Base-by-base conservation (phyloP, 192 early-diverging fungal species). In the Coemansia aciculifera region DNA sequence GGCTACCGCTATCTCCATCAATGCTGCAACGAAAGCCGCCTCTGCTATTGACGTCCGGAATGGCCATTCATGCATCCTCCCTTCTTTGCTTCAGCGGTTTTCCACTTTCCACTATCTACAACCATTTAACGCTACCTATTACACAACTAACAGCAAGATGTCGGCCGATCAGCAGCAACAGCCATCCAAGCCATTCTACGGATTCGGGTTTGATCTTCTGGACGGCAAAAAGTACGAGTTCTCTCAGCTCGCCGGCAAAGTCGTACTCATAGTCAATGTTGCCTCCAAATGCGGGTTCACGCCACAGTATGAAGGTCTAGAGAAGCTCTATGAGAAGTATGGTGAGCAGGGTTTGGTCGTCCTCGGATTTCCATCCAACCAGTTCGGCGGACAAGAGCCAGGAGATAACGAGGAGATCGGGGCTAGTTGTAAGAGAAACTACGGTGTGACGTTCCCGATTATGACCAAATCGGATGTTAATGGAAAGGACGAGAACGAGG, bases 241-340 rank as follows among this genome's bases (percentile, higher is more conserved):
- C 63, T 69, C 71, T 23, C 74, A 87, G 65, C 87, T 87, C 13
- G 61, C 86, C 69, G 87, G 85, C 85, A 92, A 95, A 78, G 90
- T 89, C 31, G 86, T 93, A 23, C 85, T 98, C 38, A 77, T 96
- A 37, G 93, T 95, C 73, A 98, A 98, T 78, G 90, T 93, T 12
- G 95, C 94, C 27, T 93, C 91, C 64, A 87, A 93, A 83, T 97
- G 95, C 81, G 94, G 94, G 10, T 92, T 92, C 73, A 93, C 93
- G 37, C 76, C 82, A 7, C 93, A 95, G 77, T 93, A 93, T 82
- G 72, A 77, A 31, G 89, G 85, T 15, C 84, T 94, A 17, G 86
- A 92, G 74, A 70, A 86, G 56, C 76, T 94, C 59, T 85, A 91
- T 77, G 66, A 91, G 46, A 85, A 86, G 52, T 89, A 89, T 69